Percentiles rank a stretch among this genome's conserved stretches.
These are phyloP conservation scores for Rhododendron ferrugineum DNA, from an alignment of 148 eudicot species.

Conservation along the genomic window DNA sequence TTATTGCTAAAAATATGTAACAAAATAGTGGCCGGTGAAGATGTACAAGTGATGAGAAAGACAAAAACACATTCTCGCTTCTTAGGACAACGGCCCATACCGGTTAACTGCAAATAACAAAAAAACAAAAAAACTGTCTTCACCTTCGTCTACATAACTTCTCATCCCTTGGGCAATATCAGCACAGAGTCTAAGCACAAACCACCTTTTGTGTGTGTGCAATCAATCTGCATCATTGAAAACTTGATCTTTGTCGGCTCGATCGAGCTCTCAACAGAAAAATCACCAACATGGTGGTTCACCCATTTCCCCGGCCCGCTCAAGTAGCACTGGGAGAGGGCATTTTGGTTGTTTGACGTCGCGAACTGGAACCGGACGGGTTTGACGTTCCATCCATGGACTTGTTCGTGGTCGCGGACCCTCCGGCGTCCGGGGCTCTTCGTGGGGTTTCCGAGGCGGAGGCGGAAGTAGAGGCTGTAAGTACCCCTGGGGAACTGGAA, in stretches of 20 bases:
- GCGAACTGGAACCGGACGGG: slow-evolving; percentile 56
- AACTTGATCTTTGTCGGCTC: background rate
- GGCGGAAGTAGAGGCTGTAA: slow-evolving; percentile 53
- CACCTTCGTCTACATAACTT: background rate
- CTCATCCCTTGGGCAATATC: background rate
- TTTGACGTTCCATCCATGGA: slow-evolving; percentile 66
- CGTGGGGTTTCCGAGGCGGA: slow-evolving; percentile 45
- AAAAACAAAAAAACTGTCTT: background rate
- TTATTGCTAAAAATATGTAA: background rate
- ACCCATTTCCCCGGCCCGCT: slow-evolving; percentile 45
- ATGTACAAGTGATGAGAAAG: background rate
- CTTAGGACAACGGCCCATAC: background rate
- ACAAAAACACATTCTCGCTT: background rate
- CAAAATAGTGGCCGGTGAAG: background rate
- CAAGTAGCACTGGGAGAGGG: slow-evolving; percentile 31
- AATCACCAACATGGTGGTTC: slow-evolving; percentile 21
- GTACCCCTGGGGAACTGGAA: slow-evolving; percentile 47
- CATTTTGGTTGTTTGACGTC: slow-evolving; percentile 36
- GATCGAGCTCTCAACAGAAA: background rate
- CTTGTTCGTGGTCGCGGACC: slow-evolving; percentile 24
- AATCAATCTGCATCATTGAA: slow-evolving; percentile 2
- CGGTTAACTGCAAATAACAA: background rate
- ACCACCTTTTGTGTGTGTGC: background rate
- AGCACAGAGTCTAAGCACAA: background rate
- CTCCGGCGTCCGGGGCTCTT: background rate